Base-by-base conservation (phyloP, 768 basidiomycete species). In the Hydnum rufescens region DNA sequence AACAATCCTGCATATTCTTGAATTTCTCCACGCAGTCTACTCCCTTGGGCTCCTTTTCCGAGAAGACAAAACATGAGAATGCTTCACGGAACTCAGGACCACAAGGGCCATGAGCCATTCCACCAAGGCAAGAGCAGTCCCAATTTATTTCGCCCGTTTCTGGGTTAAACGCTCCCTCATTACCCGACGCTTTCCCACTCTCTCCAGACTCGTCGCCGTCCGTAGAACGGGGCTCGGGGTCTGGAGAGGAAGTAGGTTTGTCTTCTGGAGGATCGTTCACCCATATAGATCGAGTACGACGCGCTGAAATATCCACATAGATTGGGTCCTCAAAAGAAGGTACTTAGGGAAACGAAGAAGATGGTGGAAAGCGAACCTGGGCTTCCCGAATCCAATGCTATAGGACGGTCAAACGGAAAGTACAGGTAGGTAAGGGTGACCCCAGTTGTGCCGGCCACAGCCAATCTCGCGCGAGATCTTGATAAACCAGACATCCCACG, bases 101-200 rank as follows among this genome's bases (percentile, higher is more conserved):
- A 61, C 95, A 99, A 5, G 90, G 89, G 4, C 95, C 93, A 62
- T 97, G 73, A 5, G 93, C 93, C 95, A 99, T 96, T 49, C 95
- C 95, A 30, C 95, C 95, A 4, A 99, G 77, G 64, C 95, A 97
- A 1, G 95, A 89, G 65, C 95, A 99, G 63, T 96, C 95, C 95
- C 95, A 99, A 69, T 99, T 99, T 61, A 99, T 97, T 73, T 96
- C 90, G 42, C 95, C 95, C 1, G 95, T 99, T 57, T 77, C 89
- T 19, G 92, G 92, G 67, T 99, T 83, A 71, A 76, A 97, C 3
- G 95, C 93, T 34, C 74, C 74, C 39, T 64, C 56, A 32, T 53
- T 56, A 32, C 43, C 13, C 36, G 13, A 39, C 13, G 13, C 13
- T 39, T 22, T 22, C 36, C 36, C 36, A 39, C 13, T 47, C 13